phyloP scores from a whole-genome alignment of 495 filamentous ascomycete genomes.

The Platismatia glauca region DNA sequence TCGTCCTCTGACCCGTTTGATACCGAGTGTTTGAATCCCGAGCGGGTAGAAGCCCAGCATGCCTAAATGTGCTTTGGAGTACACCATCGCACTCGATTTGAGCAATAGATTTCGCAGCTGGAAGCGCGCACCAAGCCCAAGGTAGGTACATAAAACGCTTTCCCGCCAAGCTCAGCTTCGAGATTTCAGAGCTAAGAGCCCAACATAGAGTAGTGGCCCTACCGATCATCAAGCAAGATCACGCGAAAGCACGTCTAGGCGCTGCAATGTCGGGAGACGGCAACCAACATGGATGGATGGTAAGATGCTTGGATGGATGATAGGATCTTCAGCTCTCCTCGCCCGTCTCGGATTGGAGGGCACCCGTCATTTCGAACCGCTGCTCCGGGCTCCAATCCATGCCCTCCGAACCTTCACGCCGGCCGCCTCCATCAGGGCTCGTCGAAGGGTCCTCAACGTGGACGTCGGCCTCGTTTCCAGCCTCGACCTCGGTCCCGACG shows the following conservation, averaged over 20 bases:
- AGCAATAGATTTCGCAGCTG: too few relatives aligned
- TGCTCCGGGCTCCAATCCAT: not conserved
- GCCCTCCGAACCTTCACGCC: not conserved
- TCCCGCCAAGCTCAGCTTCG: too few relatives aligned
- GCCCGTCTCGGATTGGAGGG: constrained; percentile 6
- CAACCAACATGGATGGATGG: not conserved
- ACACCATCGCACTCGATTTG: too few relatives aligned
- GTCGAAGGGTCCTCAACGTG: not conserved
- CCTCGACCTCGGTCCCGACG: not conserved
- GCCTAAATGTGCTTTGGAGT: too few relatives aligned
- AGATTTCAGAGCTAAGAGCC: too few relatives aligned
- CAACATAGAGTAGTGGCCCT: too few relatives aligned
- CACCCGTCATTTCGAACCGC: constrained; percentile 16
- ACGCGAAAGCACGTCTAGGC: not conserved
- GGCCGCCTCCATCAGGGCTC: not conserved
- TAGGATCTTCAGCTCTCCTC: not conserved
- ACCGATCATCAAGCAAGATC: not conserved
- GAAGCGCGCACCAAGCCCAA: too few relatives aligned
- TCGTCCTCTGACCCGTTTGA: too few relatives aligned
- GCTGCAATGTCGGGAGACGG: not conserved
- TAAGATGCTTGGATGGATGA: too few relatives aligned
- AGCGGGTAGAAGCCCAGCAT: too few relatives aligned
- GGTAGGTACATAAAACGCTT: too few relatives aligned
- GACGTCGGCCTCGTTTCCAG: not conserved
- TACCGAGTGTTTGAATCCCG: too few relatives aligned